Base-by-base conservation (phyloP, 352 stramenopile genomes). In the Thraustochytrium sp. region DNA sequence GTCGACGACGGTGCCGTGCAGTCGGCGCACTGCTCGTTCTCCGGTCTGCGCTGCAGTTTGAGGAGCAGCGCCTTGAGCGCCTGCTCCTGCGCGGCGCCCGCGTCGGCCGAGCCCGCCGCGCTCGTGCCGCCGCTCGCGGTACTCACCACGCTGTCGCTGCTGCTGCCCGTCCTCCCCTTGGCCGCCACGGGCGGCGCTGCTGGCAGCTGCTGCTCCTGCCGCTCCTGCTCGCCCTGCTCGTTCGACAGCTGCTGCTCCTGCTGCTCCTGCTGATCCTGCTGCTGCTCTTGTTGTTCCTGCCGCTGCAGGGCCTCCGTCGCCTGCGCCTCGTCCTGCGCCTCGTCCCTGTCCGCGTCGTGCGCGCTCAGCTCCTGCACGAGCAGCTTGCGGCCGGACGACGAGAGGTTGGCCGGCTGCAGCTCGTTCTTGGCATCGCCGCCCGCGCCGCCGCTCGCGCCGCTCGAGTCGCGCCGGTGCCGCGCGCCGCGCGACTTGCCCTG, bases 11-110 rank as follows among this genome's bases (percentile, higher is more conserved):
- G 74, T 34, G 65, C 49, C 2, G 16, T 51, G 74, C 74, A 82
- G 46, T 82, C 74, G 29, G 74, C 74, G 55, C 74, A 82, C 8
- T 55, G 26, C 74, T 5, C 26, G 36, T 82, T 82, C 11, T 59
- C 74, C n/a, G 74, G 40, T 0, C 51, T 11, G 5, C 36, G 40
- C 46, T 76, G 63, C 31, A 55, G 42, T 36, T 56, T 34, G 0
- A 76, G 26, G n/a, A 76, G 63, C 5, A n/a, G 29, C 29, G 63
- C 42, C 63, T 76, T 76, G 8, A 56, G 63, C 13, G 11, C 59
- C 23, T 16, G 59, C 11, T 38, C 29, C 4, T 9, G n/a, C 36
- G 5, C 29, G 5, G 3, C n/a, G 56, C 21, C 1, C 31, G 56
- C 23, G 0, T 38, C 5, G 37, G 4, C 34, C 4, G 2, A 48